A percentile compares a stretch with the other conserved stretches of the same genome.
These are phyloP conservation scores for Moesziomyces sp. DNA, from an alignment of 1,284 basidiomycete species.

Conservation along the genomic window DNA sequence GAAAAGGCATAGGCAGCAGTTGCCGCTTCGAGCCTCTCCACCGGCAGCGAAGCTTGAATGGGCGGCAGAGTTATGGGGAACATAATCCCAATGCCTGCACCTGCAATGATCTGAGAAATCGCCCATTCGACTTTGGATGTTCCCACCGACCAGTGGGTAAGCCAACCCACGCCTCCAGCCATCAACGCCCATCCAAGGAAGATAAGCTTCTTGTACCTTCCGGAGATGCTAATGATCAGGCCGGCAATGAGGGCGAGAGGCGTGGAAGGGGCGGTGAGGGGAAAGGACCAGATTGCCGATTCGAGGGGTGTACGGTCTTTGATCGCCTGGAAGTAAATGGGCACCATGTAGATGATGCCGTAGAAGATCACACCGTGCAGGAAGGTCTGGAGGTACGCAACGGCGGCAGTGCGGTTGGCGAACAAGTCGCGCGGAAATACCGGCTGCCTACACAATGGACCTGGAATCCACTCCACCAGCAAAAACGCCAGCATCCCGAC, in stretches of 20 bases:
- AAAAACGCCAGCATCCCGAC: constrained; percentile 63
- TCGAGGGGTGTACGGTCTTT: constrained; percentile 69
- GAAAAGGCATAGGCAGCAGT: constrained; percentile 50
- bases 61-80: constrained; percentile 51
- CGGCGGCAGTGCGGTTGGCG: constrained; percentile 55
- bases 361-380: constrained; percentile 63
- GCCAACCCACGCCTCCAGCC: constrained; percentile 49
- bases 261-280: constrained; percentile 52
- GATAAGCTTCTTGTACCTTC: constrained; percentile 61
- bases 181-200: constrained; percentile 66
- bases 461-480: constrained; percentile 47
- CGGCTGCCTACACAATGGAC: constrained; percentile 34
- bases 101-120: constrained; percentile 63
- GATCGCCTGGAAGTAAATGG: constrained; percentile 71
- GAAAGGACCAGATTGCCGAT: constrained; percentile 70
- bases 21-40: constrained; percentile 33
- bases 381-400: constrained; percentile 65
- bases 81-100: constrained; percentile 43
- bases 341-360: constrained; percentile 56
- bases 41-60: constrained; percentile 42
- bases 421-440: constrained; percentile 65
- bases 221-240: constrained; percentile 50
- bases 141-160: constrained; percentile 68
- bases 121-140: constrained; percentile 64
- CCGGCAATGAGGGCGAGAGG: constrained; percentile 52